A percentile compares a stretch with the other conserved stretches of the same genome.
Conservation (phyloP, 2,329 filamentous ascomycete genomes). For the Thelonectria blattea region DNA sequence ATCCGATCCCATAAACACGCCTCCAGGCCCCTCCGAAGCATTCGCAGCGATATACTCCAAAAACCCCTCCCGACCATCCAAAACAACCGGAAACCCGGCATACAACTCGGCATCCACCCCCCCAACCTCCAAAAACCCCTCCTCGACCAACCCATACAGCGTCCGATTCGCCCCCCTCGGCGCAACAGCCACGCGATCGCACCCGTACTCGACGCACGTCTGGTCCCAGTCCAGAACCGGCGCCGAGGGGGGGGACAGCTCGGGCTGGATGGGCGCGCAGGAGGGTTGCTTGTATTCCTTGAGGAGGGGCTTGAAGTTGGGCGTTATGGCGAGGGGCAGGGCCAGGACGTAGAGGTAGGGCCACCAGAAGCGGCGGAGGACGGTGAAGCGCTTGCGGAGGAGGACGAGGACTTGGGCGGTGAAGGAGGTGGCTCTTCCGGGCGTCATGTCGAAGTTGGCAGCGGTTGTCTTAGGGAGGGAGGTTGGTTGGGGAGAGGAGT, state of each 20-base stretch:
- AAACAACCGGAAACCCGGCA: constrained; percentile 14
- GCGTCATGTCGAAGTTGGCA: constrained; percentile 18
- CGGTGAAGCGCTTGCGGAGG: constrained; percentile 74
- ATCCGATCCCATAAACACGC: constrained; percentile 19
- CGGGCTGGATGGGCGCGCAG: constrained; percentile 47
- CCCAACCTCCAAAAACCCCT: constrained; percentile 15
- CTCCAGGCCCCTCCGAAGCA: constrained; percentile 10
- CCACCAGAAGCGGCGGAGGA: constrained; percentile 76
- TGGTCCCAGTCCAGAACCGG: constrained; percentile 41
- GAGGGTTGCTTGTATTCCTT: constrained; percentile 55
- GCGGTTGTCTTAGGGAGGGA: no score
- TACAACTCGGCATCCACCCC: constrained; percentile 11
- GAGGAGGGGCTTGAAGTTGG: constrained; percentile 74
- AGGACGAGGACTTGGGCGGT: constrained; percentile 68
- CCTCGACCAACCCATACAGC: constrained; percentile 17
- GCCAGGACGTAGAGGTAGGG: constrained; percentile 75
- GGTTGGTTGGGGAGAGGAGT: background rate
- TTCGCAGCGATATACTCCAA: constrained; percentile 16
- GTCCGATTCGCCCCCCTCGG: constrained; percentile 43
- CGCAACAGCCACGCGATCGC: constrained; percentile 20
- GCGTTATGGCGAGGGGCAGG: constrained; percentile 76
- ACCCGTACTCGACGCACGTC: constrained; percentile 45
- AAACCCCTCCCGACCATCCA: constrained; percentile 10
- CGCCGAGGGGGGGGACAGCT: constrained; percentile 5
- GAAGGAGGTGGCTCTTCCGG: constrained; percentile 22